These are phyloP conservation scores for Lecanicillium sp. DNA, from an alignment of 2,329 filamentous ascomycete species.

Conservation along the genomic window DNA sequence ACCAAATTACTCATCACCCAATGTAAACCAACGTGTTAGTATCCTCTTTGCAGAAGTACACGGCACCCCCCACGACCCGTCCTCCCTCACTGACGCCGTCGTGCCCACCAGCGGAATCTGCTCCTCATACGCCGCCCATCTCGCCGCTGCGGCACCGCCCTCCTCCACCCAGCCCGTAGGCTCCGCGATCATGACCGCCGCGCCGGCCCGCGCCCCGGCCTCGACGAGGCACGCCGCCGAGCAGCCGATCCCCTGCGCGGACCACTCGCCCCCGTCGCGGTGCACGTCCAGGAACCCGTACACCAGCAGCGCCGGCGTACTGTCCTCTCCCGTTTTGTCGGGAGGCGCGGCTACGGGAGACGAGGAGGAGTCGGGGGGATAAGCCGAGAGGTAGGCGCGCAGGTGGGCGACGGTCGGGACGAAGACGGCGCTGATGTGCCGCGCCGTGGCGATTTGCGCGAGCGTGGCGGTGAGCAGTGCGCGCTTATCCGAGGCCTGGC, in stretches of 20 bases:
- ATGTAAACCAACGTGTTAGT: conserved; percentile 58
- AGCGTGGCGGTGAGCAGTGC: conserved; percentile 58
- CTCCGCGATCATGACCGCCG: conserved; percentile 44
- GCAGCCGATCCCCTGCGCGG: conserved; percentile 62
- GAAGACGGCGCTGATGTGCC: conserved; percentile 65
- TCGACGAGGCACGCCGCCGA: conserved; percentile 60
- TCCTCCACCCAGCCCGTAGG: conserved; percentile 22
- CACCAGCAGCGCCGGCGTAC: conserved; percentile 46
- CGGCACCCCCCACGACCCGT: conserved; percentile 51
- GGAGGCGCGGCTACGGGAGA: conserved; percentile 32
- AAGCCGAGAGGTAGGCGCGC: conserved; percentile 65
- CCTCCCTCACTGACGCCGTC: conserved; percentile 40
- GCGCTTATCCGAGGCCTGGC: conserved; percentile 13
- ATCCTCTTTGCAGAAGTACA: conserved; percentile 53
- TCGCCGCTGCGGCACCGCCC: neutral
- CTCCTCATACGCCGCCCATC: conserved; percentile 32
- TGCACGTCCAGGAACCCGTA: conserved; percentile 63
- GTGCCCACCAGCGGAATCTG: conserved; percentile 58
- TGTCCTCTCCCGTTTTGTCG: conserved; percentile 10
- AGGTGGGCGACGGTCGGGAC: conserved; percentile 70
- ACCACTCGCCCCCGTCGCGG: conserved; percentile 65
- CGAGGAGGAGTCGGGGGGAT: conserved; percentile 32
- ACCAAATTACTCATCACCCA: conserved; percentile 11
- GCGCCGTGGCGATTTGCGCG: conserved; percentile 60
- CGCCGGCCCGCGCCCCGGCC: conserved; percentile 41